Base-by-base conservation (phyloP, 805 yeast species). In the Monosporozyma aerobia region DNA sequence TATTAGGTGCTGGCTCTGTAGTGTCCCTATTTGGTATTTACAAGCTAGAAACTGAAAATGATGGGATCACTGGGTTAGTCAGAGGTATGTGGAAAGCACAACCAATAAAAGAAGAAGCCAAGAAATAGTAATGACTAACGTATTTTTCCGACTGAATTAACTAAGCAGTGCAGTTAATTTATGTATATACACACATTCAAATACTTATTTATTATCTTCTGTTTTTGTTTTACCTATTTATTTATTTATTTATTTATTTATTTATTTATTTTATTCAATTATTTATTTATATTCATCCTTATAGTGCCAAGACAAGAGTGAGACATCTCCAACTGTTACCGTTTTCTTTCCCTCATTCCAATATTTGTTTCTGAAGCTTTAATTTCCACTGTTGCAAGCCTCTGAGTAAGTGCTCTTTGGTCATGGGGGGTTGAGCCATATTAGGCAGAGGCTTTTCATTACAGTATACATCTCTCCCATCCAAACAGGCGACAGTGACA, bases 21-120 rank as follows among this genome's bases (percentile, higher is more conserved):
- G 72, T 84, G 39, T 79, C 87, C 13, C 75, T 83, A 54, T 81
- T 85, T 63, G 99, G 98, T 55, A 73, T 92, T 51, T 94, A 90
- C 69, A 75, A 83, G 56, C 74, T 90, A 63, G 92, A 86, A 65
- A 85, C 95, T 11, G 81, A 85, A 55, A 84, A 83, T 59, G 82
- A 81, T 62, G 99, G 99, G 6, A 59, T 92, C 39, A 76, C 82
- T 53, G 88, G 83, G 14, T 22, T 54, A 14, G 40, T 56, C 1
- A 54, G 50, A 40, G 44, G 48, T 10, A 13, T 48, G 39, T 57
- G 60, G 57, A 50, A 49, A 23, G 41, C 27, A 6, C 29, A 19
- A n/a, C 8, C 23, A 41, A 14, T 9, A 10, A 25, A 41, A 41
- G 39, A 33, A 10, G 45, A 19, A 32, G 44, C 16, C 37, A 44